A percentile compares a stretch with the other conserved stretches of the same genome.
Conservation (phyloP, 495 filamentous ascomycete species). For the Penicillium paxilli region DNA sequence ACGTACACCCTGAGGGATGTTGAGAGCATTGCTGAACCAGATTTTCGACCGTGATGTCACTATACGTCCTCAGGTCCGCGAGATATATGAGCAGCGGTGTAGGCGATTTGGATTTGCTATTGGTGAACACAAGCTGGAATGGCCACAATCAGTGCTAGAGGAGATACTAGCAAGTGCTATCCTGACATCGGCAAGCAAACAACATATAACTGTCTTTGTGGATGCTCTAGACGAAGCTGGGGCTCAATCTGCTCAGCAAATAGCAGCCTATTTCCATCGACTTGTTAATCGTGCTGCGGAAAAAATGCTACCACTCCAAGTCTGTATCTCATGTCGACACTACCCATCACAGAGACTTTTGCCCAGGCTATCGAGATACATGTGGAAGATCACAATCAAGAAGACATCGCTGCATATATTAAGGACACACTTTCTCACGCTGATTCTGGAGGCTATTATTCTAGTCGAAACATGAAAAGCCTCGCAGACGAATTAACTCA, state of each 20-base stretch:
- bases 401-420: conserved; percentile 4
- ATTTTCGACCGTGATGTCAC: conserved; percentile 2
- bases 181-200: conserved; percentile 1
- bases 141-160: conserved; percentile 11
- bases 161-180: conserved; percentile 6
- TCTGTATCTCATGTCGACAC: conserved; percentile 21
- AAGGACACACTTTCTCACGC: conserved; percentile 1
- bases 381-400: conserved; percentile 11
- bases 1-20: conserved; percentile 15
- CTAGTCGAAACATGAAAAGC: background rate
- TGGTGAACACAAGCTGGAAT: conserved; percentile 12
- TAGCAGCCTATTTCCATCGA: conserved; percentile 10
- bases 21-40: conserved; percentile 15
- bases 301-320: background rate
- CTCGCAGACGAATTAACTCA: conserved; percentile 5
- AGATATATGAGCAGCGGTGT: conserved; percentile 11
- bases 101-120: conserved; percentile 7
- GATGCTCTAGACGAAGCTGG: conserved; percentile 25
- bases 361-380: background rate
- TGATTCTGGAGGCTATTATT: background rate
- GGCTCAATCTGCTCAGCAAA: conserved; percentile 5
- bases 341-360: conserved; percentile 2
- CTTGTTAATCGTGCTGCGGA: background rate
- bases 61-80: conserved; percentile 5
- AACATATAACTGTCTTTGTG: conserved; percentile 13